Conservation (phyloP, 768 basidiomycete species). For the Russula ochroleuca region DNA sequence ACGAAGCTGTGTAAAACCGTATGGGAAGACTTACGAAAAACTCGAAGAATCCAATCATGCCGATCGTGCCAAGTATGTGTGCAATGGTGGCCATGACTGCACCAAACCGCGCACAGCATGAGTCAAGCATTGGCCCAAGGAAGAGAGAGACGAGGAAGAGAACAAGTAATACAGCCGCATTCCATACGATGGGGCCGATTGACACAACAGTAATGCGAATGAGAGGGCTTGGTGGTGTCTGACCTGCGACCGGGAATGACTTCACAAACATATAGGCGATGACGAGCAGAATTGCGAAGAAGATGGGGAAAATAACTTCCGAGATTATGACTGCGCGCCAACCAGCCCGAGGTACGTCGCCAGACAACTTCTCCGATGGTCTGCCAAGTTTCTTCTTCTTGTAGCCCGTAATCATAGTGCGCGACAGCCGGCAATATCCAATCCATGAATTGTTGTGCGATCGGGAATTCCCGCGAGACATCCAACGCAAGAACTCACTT, state of each 20-base stretch:
- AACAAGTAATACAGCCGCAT: slow-evolving; percentile 80
- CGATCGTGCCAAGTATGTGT: slow-evolving; percentile 75
- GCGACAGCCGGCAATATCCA: slow-evolving; percentile 95
- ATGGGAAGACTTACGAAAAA: slow-evolving; percentile 64
- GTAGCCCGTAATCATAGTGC: slow-evolving; percentile 99
- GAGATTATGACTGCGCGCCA: slow-evolving; percentile 89
- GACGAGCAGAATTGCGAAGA: slow-evolving; percentile 81
- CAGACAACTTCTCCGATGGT: slow-evolving; percentile 95
- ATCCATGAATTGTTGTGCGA: slow-evolving; percentile 99
- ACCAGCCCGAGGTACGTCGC: slow-evolving; percentile 88
- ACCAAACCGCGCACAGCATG: slow-evolving; percentile 83
- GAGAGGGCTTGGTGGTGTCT: slow-evolving; percentile 71
- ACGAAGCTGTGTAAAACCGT: not conserved
- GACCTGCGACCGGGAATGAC: slow-evolving; percentile 69
- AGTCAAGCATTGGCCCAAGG: slow-evolving; percentile 86
- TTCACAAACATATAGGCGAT: slow-evolving; percentile 92
- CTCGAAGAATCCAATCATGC: slow-evolving; percentile 93
- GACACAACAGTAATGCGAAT: slow-evolving; percentile 92
- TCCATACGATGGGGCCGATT: slow-evolving; percentile 93
- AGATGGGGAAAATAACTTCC: slow-evolving; percentile 80
- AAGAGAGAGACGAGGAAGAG: slow-evolving; percentile 89
- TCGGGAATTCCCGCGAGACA: slow-evolving; percentile 96
- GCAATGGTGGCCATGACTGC: slow-evolving; percentile 89
- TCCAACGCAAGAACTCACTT: slow-evolving; percentile 97
- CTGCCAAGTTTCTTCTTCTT: slow-evolving; percentile 97